Evolutionary conservation across 495 filamentous ascomycete species (phyloP).

Genomic region (Cercophora newfieldiana): DNA sequence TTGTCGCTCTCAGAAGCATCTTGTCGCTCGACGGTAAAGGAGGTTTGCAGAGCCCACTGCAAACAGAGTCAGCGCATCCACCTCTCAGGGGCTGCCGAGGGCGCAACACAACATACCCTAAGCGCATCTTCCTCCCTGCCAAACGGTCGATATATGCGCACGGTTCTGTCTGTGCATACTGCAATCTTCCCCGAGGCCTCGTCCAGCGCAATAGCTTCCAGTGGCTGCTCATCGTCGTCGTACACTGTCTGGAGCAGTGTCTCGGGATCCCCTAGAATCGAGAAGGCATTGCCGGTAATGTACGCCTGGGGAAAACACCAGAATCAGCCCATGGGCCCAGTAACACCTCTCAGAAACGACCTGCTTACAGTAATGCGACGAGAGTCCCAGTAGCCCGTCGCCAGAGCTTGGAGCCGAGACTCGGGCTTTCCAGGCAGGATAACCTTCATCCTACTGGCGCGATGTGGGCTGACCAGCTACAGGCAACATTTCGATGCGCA

Average conservation of each 20-base stretch:
- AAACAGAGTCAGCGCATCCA: conserved; percentile 23
- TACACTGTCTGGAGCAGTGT: conserved; percentile 88
- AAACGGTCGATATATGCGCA: conserved; percentile 79
- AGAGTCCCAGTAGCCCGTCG: conserved; percentile 78
- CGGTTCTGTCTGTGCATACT: conserved; percentile 59
- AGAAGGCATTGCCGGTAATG: conserved; percentile 82
- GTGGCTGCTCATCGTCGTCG: conserved; percentile 67
- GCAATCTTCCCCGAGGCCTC: conserved; percentile 86
- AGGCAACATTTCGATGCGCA: conserved; percentile 19
- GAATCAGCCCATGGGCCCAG: not conserved
- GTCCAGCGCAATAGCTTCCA: conserved; percentile 76
- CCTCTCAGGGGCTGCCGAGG: conserved; percentile 48
- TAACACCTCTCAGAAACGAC: not conserved
- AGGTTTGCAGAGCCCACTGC: conserved; percentile 53
- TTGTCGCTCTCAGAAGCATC: conserved; percentile 24
- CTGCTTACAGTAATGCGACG: conserved; percentile 71
- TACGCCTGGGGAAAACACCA: conserved; percentile 60
- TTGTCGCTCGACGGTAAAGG: conserved; percentile 38
- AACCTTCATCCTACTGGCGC: conserved; percentile 56
- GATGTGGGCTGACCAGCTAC: conserved; percentile 4
- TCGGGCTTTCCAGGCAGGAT: conserved; percentile 89
- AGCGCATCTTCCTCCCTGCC: conserved; percentile 66
- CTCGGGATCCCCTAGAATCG: conserved; percentile 74
- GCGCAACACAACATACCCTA: conserved; percentile 49
- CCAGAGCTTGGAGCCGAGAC: conserved; percentile 86